Evolutionary conservation across 495 filamentous ascomycete species (phyloP), one percentile per base, ranked within the genome.

Genomic region (Penicillium pulvis): DNA sequence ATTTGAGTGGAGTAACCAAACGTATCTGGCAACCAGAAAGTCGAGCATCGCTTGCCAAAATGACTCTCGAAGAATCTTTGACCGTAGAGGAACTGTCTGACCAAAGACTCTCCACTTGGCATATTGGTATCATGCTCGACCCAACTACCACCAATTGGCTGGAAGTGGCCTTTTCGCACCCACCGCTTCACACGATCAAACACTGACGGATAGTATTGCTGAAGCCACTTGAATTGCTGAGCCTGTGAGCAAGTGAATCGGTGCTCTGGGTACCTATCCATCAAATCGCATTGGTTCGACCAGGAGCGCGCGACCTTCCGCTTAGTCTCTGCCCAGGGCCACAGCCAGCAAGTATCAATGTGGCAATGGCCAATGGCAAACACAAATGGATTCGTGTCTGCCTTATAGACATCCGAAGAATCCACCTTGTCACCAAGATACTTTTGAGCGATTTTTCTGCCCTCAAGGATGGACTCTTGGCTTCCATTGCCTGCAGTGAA

Each of bases 321-420:
- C 71, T 96, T 97, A 1, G 94, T 98, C 79, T 98, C 94, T n/a
- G 91, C 94, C 82, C 89, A 98, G 3, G 94, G 94, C 94, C 94
- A 98, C 10, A 98, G 78, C 94, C 94, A 98, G 73, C 93, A 97
- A 26, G 90, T 93, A 75, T 95, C 94, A 62, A 98, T 98, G 69
- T 98, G 94, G 63, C 94, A 98, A 75, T 98, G 89, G 4, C 94
- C 94, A 57, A 96, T 93, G 19, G 85, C 94, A 65, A 86, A 92
- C 19, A 97, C 91, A 49, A 94, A 79, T 0, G 90, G 84, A 31
- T 88, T 74, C 6, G 85, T 86, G 45, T 85, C 86, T 19, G 77
- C 86, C 16, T 90, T 79, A 64, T 98, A 98, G 42, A 98, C 93
- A 57, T 92, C 84, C 12, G 85, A 77, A 4, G 90, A 92, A 67